These are phyloP conservation scores for Diaporthe vaccinii DNA, from an alignment of 2,329 filamentous ascomycete genomes.

Conservation along the genomic window DNA sequence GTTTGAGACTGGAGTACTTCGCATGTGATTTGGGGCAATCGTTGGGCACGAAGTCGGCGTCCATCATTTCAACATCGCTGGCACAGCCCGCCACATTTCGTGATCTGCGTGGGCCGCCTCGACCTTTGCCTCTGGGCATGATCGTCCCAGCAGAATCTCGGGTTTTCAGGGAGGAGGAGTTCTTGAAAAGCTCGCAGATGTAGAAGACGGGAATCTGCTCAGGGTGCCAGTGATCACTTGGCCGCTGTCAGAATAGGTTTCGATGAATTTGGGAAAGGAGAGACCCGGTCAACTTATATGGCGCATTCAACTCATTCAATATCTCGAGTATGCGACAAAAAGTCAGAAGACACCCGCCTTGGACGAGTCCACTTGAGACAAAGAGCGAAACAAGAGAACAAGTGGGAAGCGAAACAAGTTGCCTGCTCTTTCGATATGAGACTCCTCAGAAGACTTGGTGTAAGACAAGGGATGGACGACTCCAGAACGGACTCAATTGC, in stretches of 20 bases:
- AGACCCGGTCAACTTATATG: not conserved
- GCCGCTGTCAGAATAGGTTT: not conserved
- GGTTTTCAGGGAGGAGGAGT: not conserved
- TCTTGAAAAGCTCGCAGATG: not conserved
- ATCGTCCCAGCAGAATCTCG: not conserved
- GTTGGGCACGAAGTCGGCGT: not conserved
- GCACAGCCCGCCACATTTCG: not conserved
- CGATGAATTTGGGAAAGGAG: not conserved
- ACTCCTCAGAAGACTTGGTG: not conserved
- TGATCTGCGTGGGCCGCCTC: slow-evolving; percentile 7
- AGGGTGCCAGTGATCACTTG: not conserved
- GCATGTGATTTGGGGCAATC: not conserved
- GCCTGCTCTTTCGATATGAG: not conserved
- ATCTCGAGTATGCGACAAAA: not conserved
- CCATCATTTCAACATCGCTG: slow-evolving; percentile 11
- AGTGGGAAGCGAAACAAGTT: not conserved
- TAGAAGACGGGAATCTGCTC: not conserved
- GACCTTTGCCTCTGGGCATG: slow-evolving; percentile 17
- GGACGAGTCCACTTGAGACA: not conserved
- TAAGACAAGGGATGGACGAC: not conserved
- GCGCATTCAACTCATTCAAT: not conserved
- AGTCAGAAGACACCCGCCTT: not conserved
- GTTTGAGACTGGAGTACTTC: not conserved
- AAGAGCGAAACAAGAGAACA: not conserved
- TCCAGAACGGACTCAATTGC: not conserved